phyloP scores from a whole-genome alignment of 2,329 filamentous ascomycete genomes.

The Fusarium gaditjirri region DNA sequence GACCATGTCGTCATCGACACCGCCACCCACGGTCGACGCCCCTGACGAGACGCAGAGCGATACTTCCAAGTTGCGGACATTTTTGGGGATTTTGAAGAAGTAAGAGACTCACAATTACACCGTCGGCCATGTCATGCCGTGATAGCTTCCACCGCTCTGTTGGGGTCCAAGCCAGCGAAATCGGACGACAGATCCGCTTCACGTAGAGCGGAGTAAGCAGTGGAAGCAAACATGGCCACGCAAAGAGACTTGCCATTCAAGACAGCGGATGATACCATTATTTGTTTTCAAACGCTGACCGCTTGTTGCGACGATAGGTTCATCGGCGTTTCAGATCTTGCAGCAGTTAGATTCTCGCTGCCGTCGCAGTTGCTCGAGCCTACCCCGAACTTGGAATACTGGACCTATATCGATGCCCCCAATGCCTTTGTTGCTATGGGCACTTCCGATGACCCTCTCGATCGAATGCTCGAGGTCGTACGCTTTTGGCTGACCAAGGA shows the following conservation, averaged over 20 bases:
- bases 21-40: constrained; percentile 47
- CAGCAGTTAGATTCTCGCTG: constrained; percentile 93
- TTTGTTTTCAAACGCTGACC: constrained; percentile 43
- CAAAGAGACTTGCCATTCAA: constrained; percentile 7
- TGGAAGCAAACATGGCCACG: constrained; percentile 15
- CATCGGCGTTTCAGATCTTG: constrained; percentile 95
- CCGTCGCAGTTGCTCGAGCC: constrained; percentile 96
- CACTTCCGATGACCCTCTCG: constrained; percentile 89
- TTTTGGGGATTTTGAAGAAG: constrained; percentile 88
- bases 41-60: constrained; percentile 72
- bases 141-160: constrained; percentile 29
- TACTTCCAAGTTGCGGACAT: constrained; percentile 87
- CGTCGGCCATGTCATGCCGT: constrained; percentile 8
- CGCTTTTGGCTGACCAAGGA: constrained; percentile 99
- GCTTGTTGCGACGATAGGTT: constrained; percentile 68
- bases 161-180: constrained; percentile 23
- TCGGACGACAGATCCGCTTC: constrained; percentile 28
- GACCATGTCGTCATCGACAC: constrained; percentile 53
- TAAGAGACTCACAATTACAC: constrained; percentile 57
- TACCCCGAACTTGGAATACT: constrained; percentile 97
- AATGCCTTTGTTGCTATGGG: constrained; percentile 87
- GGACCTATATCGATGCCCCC: constrained; percentile 96
- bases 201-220: constrained; percentile 23
- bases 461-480: constrained; percentile 93
- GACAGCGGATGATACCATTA: constrained; percentile 3